phyloP scores from a whole-genome alignment of 768 basidiomycete genomes.

The Xanthoconium purpureum region DNA sequence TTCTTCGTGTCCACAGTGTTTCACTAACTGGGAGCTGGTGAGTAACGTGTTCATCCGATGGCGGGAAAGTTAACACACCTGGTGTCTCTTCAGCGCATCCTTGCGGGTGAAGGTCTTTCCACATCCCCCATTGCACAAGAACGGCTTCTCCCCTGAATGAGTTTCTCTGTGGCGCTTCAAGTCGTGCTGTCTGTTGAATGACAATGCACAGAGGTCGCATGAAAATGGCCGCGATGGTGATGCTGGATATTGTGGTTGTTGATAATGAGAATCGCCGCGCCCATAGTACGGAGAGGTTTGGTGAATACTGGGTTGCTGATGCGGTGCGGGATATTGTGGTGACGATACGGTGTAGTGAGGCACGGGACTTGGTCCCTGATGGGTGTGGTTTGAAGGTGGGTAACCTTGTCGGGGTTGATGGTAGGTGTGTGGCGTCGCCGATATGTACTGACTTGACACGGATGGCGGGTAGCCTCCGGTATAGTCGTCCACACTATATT shows the following conservation, averaged over 20 bases:
- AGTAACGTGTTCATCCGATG: conserved; percentile 8
- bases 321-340: conserved; percentile 28
- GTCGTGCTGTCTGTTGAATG: conserved; percentile 85
- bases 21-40: conserved; percentile 55
- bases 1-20: conserved; percentile 73
- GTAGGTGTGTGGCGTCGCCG: conserved; percentile 14
- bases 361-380: conserved; percentile 36
- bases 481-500: conserved; percentile 25
- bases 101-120: conserved; percentile 87
- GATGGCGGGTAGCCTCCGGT: conserved; percentile 12
- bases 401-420: conserved; percentile 28
- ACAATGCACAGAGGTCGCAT: conserved; percentile 72
- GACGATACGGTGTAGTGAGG: conserved; percentile 29
- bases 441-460: conserved; percentile 22
- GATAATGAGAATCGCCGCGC: conserved; percentile 26
- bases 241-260: conserved; percentile 47
- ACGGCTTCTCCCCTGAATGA: conserved; percentile 83
- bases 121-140: conserved; percentile 77
- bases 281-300: conserved; percentile 36
- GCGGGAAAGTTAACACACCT: conserved; percentile 45
- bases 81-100: conserved; percentile 83
- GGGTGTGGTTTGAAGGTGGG: conserved; percentile 23
- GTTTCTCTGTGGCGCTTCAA: conserved; percentile 82
- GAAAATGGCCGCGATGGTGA: conserved; percentile 62
- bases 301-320: conserved; percentile 16